Percentiles rank a stretch among this genome's conserved stretches.
Conservation (phyloP, 75 land plant species). For the Selaginella moellendorffii region DNA sequence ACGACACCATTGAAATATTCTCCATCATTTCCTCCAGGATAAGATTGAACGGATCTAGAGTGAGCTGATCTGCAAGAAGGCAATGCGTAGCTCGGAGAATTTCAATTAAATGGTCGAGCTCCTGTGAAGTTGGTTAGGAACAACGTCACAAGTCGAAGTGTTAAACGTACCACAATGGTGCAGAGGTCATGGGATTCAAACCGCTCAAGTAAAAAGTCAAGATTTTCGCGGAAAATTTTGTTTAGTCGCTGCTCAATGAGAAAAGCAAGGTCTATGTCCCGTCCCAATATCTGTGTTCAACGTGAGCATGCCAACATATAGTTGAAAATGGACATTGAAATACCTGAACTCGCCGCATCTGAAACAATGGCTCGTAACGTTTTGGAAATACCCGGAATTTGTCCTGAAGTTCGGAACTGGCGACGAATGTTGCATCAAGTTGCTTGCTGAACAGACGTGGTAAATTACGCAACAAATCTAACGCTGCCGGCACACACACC, state of each 20-base stretch:
- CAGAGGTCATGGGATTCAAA: conserved; percentile 95
- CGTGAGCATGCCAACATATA: neutral
- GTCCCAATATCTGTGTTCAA: conserved; percentile 63
- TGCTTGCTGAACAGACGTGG: conserved; percentile 37
- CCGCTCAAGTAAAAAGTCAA: conserved; percentile 78
- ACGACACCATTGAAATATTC: conserved; percentile 83
- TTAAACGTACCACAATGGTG: conserved; percentile 59
- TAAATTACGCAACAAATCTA: neutral
- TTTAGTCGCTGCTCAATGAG: conserved; percentile 81
- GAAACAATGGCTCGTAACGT: conserved; percentile 65
- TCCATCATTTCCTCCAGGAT: conserved; percentile 91
- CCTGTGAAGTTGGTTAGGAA: conserved; percentile 29
- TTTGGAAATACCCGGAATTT: conserved; percentile 53
- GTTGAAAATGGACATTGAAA: conserved; percentile 10
- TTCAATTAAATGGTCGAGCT: conserved; percentile 65
- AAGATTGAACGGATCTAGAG: conserved; percentile 53
- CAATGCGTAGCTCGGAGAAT: conserved; percentile 53
- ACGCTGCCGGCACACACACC: conserved; percentile 10
- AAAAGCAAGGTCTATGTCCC: conserved; percentile 66
- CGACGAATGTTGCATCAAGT: conserved; percentile 73
- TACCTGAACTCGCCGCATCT: conserved; percentile 86
- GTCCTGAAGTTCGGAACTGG: conserved; percentile 62
- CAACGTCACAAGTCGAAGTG: neutral
- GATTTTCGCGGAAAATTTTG: conserved; percentile 77
- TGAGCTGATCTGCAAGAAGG: conserved; percentile 51